A percentile compares a stretch with the other conserved stretches of the same genome.
phyloP scores from a whole-genome alignment of 768 basidiomycete genomes.

The Tylopilus subfusipes region DNA sequence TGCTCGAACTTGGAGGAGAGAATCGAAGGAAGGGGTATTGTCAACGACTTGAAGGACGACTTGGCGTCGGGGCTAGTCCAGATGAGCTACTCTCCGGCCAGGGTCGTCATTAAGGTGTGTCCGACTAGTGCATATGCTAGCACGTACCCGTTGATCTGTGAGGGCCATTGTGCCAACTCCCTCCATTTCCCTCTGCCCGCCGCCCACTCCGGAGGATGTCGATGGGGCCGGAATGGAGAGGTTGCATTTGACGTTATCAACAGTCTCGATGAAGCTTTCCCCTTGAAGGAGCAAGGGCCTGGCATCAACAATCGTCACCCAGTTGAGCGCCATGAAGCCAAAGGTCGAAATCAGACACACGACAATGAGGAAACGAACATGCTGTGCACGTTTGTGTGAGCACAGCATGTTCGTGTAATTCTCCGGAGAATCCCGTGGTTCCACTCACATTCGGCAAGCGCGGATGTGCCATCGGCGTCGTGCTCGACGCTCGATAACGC shows the following conservation, averaged over 20 bases:
- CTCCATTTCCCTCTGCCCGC: slow-evolving; percentile 55
- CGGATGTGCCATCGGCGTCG: too few species aligned
- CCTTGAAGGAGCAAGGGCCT: slow-evolving; percentile 61
- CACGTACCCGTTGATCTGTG: slow-evolving; percentile 69
- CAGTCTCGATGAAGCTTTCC: slow-evolving; percentile 54
- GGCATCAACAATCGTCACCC: slow-evolving; percentile 60
- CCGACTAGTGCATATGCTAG: neutral
- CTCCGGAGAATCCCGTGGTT: too few species aligned
- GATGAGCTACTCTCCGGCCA: slow-evolving; percentile 49
- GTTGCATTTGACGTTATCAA: slow-evolving; percentile 58
- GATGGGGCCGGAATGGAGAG: slow-evolving; percentile 55
- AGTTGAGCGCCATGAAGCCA: slow-evolving; percentile 69
- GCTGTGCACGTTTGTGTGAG: too few species aligned
- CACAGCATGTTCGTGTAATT: too few species aligned
- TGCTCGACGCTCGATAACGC: too few species aligned
- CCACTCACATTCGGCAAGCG: too few species aligned
- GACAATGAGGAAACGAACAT: neutral
- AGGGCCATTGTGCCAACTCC: slow-evolving; percentile 57
- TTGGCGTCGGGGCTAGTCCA: slow-evolving; percentile 44
- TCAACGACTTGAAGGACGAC: slow-evolving; percentile 40
- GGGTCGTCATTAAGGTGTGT: slow-evolving; percentile 3
- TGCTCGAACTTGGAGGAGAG: slow-evolving; percentile 72
- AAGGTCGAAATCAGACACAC: neutral
- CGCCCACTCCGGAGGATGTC: slow-evolving; percentile 48
- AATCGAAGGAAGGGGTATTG: slow-evolving; percentile 60